Evolutionary conservation across 2,329 filamentous ascomycete species (phyloP).

Genomic region (Elsinoe perseae): DNA sequence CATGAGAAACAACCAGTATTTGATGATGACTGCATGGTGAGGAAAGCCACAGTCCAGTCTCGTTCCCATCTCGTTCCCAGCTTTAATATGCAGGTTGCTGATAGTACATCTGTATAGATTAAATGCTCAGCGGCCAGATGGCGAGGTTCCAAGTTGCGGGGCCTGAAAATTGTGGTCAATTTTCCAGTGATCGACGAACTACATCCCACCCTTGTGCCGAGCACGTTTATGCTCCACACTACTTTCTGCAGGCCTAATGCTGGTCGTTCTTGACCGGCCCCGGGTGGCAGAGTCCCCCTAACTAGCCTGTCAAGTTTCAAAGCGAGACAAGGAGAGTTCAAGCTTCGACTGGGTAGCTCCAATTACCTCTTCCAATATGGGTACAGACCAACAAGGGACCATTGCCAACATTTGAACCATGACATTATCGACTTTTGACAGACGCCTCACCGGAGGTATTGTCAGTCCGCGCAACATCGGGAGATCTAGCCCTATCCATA

Average conservation of each 20-base stretch:
- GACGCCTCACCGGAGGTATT: background rate
- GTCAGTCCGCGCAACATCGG: background rate
- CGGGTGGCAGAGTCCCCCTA: background rate
- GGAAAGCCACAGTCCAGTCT: background rate
- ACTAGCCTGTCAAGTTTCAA: slow-evolving; percentile 7
- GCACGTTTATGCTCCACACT: background rate
- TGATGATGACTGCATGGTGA: background rate
- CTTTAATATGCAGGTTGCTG: background rate
- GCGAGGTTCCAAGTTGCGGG: background rate
- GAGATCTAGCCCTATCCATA: background rate
- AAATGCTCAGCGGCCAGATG: background rate
- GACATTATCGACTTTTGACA: slow-evolving; percentile 9
- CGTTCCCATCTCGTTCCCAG: background rate
- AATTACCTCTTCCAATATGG: background rate
- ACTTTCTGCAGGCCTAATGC: background rate
- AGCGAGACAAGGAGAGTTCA: background rate
- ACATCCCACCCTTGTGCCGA: background rate
- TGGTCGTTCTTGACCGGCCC: background rate
- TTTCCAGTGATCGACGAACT: background rate
- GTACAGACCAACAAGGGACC: slow-evolving; percentile 9
- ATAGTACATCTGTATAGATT: background rate
- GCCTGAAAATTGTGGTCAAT: background rate
- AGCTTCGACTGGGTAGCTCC: background rate
- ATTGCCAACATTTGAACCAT: background rate
- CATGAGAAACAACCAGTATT: background rate